Evolutionary conservation across 106 monocot genomes (phyloP).

Genomic region (Dioscorea alata): DNA sequence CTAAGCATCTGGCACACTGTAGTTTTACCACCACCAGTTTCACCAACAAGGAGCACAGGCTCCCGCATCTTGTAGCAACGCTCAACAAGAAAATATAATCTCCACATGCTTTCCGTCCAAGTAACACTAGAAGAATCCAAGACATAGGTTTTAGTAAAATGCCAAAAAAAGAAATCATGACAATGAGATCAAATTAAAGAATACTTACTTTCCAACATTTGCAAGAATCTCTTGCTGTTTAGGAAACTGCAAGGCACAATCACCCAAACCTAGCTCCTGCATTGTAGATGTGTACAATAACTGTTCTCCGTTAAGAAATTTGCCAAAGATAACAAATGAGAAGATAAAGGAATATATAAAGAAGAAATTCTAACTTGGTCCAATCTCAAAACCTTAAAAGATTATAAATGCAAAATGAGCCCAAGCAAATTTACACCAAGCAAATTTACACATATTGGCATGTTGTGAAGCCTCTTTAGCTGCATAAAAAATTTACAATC

Average conservation of each 20-base stretch:
- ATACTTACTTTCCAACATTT: slow-evolving; percentile 45
- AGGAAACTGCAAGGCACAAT: slow-evolving; percentile 5
- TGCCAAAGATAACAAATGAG: not conserved
- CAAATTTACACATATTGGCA: no score
- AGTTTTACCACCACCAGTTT: slow-evolving; percentile 97
- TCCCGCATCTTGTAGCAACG: slow-evolving; percentile 79
- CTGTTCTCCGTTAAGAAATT: no score
- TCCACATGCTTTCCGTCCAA: slow-evolving; percentile 77
- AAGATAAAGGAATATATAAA: no score
- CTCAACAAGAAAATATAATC: slow-evolving; percentile 76
- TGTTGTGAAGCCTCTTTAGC: no score
- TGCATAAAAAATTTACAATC: no score
- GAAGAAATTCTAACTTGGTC: no score
- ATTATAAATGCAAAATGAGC: no score
- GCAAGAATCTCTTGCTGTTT: slow-evolving; percentile 17
- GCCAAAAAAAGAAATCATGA: slow-evolving; percentile 3
- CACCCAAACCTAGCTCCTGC: slow-evolving; percentile 25
- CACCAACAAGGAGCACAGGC: slow-evolving; percentile 95
- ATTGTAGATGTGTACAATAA: no score
- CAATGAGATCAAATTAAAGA: not conserved
- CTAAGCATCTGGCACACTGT: slow-evolving; percentile 92
- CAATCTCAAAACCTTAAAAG: no score
- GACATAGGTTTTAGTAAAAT: not conserved
- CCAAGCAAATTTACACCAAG: no score
- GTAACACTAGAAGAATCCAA: slow-evolving; percentile 41